Conservation (phyloP, 1,284 basidiomycete genomes). For the Gomphus bonarii region DNA sequence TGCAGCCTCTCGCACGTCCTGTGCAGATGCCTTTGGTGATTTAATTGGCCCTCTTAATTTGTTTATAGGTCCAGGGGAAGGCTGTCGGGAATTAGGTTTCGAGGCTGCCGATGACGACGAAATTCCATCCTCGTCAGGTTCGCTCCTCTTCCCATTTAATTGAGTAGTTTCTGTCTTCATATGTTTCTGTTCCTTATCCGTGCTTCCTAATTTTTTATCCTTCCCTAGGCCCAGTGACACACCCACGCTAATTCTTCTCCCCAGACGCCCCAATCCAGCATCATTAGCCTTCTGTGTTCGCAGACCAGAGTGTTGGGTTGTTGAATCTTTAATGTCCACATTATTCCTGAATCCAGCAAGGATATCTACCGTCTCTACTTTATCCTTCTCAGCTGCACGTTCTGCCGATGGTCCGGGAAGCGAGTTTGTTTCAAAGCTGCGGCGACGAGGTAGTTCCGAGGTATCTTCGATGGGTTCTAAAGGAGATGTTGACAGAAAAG, state of each 20-base stretch:
- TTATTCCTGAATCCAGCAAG: neutral
- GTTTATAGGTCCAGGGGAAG: constrained; percentile 19
- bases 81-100: constrained; percentile 16
- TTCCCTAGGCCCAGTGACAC: constrained; percentile 32
- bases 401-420: neutral
- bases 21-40: neutral
- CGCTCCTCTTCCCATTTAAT: neutral
- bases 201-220: constrained; percentile 19
- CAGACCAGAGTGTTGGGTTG: neutral
- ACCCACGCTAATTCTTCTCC: constrained; percentile 48
- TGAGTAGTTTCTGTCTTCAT: neutral
- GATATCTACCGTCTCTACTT: neutral
- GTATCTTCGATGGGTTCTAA: neutral
- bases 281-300: constrained; percentile 20
- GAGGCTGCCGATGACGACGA: constrained; percentile 16
- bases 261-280: constrained; percentile 46
- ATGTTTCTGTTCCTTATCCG: neutral
- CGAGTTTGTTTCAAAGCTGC: constrained; percentile 2
- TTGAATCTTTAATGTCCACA: neutral
- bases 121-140: constrained; percentile 15
- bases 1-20: constrained; percentile 31
- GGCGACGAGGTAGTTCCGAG: neutral
- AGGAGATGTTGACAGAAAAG: neutral
- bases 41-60: neutral
- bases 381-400: neutral